A percentile compares a stretch with the other conserved stretches of the same genome.
Conservation (phyloP, 768 basidiomycete species). For the Xerocomus potaroensis region DNA sequence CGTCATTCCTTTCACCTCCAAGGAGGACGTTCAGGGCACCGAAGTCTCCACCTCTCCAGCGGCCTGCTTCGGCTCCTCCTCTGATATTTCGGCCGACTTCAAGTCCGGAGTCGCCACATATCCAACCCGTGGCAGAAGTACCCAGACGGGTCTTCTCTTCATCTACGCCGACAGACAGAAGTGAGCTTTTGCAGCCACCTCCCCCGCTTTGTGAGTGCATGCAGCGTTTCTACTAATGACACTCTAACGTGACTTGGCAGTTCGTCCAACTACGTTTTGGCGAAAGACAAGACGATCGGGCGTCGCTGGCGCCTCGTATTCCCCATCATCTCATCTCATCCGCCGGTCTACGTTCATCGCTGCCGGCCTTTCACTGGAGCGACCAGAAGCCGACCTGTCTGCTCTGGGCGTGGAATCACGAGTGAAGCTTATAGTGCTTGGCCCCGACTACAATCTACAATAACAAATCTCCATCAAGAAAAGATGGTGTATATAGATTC, state of each 20-base stretch:
- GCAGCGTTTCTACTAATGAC: neutral
- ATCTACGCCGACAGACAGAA: constrained; percentile 7
- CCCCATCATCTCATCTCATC: constrained; percentile 67
- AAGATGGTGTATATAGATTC: constrained; percentile 20
- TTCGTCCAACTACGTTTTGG: constrained; percentile 84
- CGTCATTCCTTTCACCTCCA: constrained; percentile 24
- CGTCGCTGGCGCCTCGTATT: constrained; percentile 65
- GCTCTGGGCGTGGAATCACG: constrained; percentile 60
- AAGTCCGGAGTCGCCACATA: neutral
- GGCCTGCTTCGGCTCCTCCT: constrained; percentile 25
- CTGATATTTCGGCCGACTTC: constrained; percentile 1
- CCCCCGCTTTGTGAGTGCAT: constrained; percentile 58
- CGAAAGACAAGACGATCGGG: constrained; percentile 68
- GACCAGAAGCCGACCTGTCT: constrained; percentile 54
- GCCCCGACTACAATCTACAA: constrained; percentile 35
- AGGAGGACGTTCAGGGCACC: constrained; percentile 25
- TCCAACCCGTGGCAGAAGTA: constrained; percentile 3
- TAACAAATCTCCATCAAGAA: constrained; percentile 2
- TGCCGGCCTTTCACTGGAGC: constrained; percentile 65
- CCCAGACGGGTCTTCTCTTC: constrained; percentile 17
- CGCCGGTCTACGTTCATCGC: constrained; percentile 78
- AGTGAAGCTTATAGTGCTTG: constrained; percentile 37
- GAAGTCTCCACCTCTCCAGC: constrained; percentile 7
- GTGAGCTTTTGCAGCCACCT: constrained; percentile 54
- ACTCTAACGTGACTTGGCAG: constrained; percentile 32